Conservation (phyloP, 805 yeast genomes). For the Kodamaea hsintzibuensis region DNA sequence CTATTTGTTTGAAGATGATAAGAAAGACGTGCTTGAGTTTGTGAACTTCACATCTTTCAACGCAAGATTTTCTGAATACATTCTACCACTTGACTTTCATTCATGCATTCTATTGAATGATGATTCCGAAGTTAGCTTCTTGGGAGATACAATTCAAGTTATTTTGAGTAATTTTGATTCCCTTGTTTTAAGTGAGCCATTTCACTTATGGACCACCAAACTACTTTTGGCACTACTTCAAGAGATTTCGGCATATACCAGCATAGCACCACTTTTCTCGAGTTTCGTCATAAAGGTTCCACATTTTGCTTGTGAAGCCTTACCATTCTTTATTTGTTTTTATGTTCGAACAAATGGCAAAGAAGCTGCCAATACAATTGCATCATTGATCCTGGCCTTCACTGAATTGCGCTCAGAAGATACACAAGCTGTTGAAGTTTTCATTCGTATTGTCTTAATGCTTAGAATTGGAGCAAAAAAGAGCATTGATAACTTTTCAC, state of each 20-base stretch:
- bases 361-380: constrained; percentile 1
- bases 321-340: constrained; percentile 30
- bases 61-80: constrained; percentile 10
- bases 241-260: constrained; percentile 29
- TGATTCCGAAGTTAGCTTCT: constrained; percentile 17
- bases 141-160: constrained; percentile 15
- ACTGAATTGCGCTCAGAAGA: constrained; percentile 6
- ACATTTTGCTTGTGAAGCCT: constrained; percentile 20
- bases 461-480: constrained; percentile 43
- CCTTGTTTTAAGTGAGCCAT: constrained; percentile 11
- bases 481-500: constrained; percentile 24
- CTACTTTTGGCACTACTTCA: constrained; percentile 33
- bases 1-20: constrained; percentile 21
- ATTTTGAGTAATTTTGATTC: constrained; percentile 14
- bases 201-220: constrained; percentile 30
- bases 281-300: constrained; percentile 28
- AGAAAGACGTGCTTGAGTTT: constrained; percentile 18
- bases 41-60: constrained; percentile 20
- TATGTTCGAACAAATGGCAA: constrained; percentile 19
- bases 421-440: constrained; percentile 16
- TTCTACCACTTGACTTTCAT: constrained; percentile 36
- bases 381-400: constrained; percentile 14
- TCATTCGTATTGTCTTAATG: constrained; percentile 25
- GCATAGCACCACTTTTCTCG: constrained; percentile 33
- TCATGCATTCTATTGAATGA: constrained; percentile 33